Percentiles rank a stretch among this genome's conserved stretches.
phyloP scores from a whole-genome alignment of 176 grass and related monocot species.

The Carex littledalei region DNA sequence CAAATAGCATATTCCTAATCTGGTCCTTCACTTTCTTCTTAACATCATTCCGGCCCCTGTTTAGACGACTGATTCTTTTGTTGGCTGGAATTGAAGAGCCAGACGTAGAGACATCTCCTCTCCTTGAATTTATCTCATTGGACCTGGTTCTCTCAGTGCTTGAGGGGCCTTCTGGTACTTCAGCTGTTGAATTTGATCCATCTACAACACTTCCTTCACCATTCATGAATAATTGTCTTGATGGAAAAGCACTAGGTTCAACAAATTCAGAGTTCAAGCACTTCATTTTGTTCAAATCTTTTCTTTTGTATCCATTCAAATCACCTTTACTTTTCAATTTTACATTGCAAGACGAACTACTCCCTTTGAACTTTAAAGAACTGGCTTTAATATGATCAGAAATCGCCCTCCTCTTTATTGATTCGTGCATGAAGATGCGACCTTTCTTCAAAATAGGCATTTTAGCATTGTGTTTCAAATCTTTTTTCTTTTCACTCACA shows the following conservation, averaged over 20 bases:
- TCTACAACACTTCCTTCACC: slow-evolving; percentile 31
- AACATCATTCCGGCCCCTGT: slow-evolving; percentile 30
- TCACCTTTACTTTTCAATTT: background rate
- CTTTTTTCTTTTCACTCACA: slow-evolving; percentile 28
- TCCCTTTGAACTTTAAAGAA: slow-evolving; percentile 12
- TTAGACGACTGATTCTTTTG: slow-evolving; percentile 27
- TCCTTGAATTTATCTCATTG: slow-evolving; percentile 45
- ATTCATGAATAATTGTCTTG: slow-evolving; percentile 9
- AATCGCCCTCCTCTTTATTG: slow-evolving; percentile 12
- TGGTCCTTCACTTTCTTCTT: slow-evolving; percentile 75
- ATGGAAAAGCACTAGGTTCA: background rate
- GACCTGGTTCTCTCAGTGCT: slow-evolving; percentile 35
- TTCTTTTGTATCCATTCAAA: background rate
- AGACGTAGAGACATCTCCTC: slow-evolving; percentile 32
- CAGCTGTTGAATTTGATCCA: slow-evolving; percentile 37
- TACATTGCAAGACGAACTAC: background rate
- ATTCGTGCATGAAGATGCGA: slow-evolving; percentile 2
- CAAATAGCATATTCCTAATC: slow-evolving; percentile 60
- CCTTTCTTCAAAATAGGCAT: background rate
- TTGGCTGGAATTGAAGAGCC: slow-evolving; percentile 42
- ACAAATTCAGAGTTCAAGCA: slow-evolving; percentile 10
- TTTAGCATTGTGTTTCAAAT: slow-evolving; percentile 23
- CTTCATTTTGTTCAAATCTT: slow-evolving; percentile 13
- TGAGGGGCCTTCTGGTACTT: slow-evolving; percentile 40
- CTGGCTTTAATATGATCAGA: slow-evolving; percentile 9